phyloP scores from a whole-genome alignment of 2,329 filamentous ascomycete genomes.

The Nemania bipapillata region DNA sequence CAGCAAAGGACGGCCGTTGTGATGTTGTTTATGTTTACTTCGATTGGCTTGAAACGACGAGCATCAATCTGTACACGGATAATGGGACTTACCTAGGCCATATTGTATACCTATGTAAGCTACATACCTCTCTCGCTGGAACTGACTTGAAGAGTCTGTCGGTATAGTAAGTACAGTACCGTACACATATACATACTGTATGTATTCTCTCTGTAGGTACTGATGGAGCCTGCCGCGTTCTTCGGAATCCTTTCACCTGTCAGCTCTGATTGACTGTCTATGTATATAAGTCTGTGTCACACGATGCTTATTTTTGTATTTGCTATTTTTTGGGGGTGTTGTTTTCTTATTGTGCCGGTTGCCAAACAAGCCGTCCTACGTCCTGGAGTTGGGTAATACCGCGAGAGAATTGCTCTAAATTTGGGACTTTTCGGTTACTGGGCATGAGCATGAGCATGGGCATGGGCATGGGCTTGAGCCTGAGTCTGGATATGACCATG shows the following conservation, averaged over 20 bases:
- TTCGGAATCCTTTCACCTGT: slow-evolving; percentile 30
- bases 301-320: slow-evolving; percentile 36
- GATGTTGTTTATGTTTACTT: neutral
- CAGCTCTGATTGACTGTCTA: slow-evolving; percentile 28
- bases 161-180: too few species aligned
- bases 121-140: neutral
- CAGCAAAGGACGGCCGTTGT: slow-evolving; percentile 20
- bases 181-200: neutral
- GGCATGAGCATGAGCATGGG: slow-evolving; percentile 7
- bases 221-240: slow-evolving; percentile 14
- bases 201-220: neutral
- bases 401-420: slow-evolving; percentile 27
- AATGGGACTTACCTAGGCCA: too few species aligned
- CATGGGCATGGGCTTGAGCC: too few species aligned
- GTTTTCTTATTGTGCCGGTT: neutral
- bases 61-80: too few species aligned
- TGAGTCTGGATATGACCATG: neutral
- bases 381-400: slow-evolving; percentile 22
- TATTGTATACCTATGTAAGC: too few species aligned
- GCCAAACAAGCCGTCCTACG: slow-evolving; percentile 9
- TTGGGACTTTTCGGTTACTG: slow-evolving; percentile 20
- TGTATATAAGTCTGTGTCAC: slow-evolving; percentile 32
- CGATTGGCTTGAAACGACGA: too few species aligned
- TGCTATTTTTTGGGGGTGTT: slow-evolving; percentile 2
- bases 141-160: too few species aligned